These are phyloP conservation scores for Cylindricascospora bacillispora DNA, from an alignment of 1,139 yeast species.

Conservation along the genomic window DNA sequence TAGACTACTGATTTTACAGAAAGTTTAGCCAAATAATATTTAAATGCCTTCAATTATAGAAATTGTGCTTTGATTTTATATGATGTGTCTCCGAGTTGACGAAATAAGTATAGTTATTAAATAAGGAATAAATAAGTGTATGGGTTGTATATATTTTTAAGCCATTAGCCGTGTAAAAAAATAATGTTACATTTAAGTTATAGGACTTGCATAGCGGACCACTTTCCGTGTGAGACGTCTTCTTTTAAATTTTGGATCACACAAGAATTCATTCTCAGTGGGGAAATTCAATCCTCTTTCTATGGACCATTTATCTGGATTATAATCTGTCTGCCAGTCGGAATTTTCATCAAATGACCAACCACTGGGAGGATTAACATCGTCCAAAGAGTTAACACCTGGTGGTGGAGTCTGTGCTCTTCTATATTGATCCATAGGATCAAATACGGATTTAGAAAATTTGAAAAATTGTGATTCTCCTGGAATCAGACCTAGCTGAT, in stretches of 20 bases:
- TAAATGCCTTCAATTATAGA: too few species aligned
- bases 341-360: conserved; percentile 60
- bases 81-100: too few species aligned
- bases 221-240: conserved; percentile 42
- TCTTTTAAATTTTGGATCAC: conserved; percentile 44
- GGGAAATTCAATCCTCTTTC: conserved; percentile 41
- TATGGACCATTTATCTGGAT: conserved; percentile 41
- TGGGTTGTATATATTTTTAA: too few species aligned
- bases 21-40: neutral
- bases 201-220: too few species aligned
- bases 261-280: conserved; percentile 39
- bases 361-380: conserved; percentile 53
- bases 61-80: too few species aligned
- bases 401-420: conserved; percentile 50
- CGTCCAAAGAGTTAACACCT: conserved; percentile 45
- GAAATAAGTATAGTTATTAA: too few species aligned
- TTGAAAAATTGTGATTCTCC: conserved; percentile 47
- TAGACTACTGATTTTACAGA: too few species aligned
- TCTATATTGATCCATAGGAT: conserved; percentile 37
- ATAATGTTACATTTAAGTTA: too few species aligned
- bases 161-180: too few species aligned
- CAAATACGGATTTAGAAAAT: conserved; percentile 41
- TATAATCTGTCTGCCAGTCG: conserved; percentile 55
- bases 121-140: too few species aligned
- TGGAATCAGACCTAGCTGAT: conserved; percentile 49